phyloP scores from a whole-genome alignment of 805 yeast species.

The Metschnikowia peoriensis region DNA sequence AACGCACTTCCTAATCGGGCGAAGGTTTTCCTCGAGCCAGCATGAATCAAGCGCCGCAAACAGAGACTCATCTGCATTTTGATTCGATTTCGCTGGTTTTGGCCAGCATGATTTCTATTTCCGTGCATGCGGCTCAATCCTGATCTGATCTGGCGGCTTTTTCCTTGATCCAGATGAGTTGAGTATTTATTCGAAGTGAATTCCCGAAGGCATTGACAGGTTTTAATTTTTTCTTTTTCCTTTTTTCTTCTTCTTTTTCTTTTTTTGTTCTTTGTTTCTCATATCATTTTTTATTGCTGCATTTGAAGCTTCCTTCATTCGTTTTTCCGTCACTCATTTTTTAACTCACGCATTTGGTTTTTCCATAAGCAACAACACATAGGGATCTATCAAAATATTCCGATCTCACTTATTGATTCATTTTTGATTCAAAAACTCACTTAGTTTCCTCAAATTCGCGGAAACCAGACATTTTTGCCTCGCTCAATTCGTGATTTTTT shows the following conservation, averaged over 20 bases:
- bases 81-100: not conserved
- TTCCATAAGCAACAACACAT: not conserved
- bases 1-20: slow-evolving; percentile 3
- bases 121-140: slow-evolving; percentile 1
- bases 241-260: not conserved
- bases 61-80: not conserved
- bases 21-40: not conserved
- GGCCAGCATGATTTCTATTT: slow-evolving; percentile 7
- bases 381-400: too few relatives aligned
- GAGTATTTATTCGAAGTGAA: not conserved
- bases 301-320: not conserved
- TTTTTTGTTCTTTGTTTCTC: too few relatives aligned
- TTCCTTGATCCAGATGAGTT: not conserved
- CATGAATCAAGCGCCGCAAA: slow-evolving; percentile 1
- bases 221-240: too few relatives aligned
- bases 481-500: too few relatives aligned
- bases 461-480: not conserved
- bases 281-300: not conserved
- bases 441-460: too few relatives aligned
- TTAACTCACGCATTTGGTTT: not conserved
- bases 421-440: not conserved
- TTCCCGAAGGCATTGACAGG: not conserved
- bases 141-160: slow-evolving; percentile 5
- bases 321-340: not conserved
- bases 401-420: not conserved